Conservation (phyloP, 2,329 filamentous ascomycete species). For the Fusarium citri region DNA sequence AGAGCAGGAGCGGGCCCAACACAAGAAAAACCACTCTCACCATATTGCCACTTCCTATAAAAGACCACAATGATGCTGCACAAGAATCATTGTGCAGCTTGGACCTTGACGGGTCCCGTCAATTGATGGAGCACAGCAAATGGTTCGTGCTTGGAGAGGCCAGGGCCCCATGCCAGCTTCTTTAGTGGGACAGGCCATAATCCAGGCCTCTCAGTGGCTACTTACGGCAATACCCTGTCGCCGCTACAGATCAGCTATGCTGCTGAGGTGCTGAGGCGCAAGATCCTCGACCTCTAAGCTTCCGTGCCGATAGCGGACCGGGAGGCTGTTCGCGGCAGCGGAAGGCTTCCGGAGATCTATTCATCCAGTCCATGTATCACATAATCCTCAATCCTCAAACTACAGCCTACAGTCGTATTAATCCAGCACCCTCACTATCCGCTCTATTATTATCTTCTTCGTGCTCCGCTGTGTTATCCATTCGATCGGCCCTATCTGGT, state of each 20-base stretch:
- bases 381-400: neutral
- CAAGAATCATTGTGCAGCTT: slow-evolving; percentile 35
- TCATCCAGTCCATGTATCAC: slow-evolving; percentile 8
- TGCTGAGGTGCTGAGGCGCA: neutral
- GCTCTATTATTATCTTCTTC: neutral
- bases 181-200: slow-evolving; percentile 20
- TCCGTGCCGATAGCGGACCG: slow-evolving; percentile 35
- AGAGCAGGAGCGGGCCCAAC: slow-evolving; percentile 26
- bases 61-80: slow-evolving; percentile 30
- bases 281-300: slow-evolving; percentile 2
- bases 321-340: slow-evolving; percentile 16
- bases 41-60: slow-evolving; percentile 32
- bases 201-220: slow-evolving; percentile 23
- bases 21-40: slow-evolving; percentile 7
- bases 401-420: neutral
- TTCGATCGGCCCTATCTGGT: slow-evolving; percentile 29
- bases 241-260: neutral
- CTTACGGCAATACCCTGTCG: neutral
- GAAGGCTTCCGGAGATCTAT: slow-evolving; percentile 13
- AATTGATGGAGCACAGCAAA: slow-evolving; percentile 22
- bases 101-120: slow-evolving; percentile 10
- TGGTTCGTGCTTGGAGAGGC: slow-evolving; percentile 16
- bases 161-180: slow-evolving; percentile 34
- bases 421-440: neutral
- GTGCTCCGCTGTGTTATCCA: slow-evolving; percentile 3